These are phyloP conservation scores for Candida buenavistaensis DNA, from an alignment of 1,139 yeast species.

Conservation along the genomic window DNA sequence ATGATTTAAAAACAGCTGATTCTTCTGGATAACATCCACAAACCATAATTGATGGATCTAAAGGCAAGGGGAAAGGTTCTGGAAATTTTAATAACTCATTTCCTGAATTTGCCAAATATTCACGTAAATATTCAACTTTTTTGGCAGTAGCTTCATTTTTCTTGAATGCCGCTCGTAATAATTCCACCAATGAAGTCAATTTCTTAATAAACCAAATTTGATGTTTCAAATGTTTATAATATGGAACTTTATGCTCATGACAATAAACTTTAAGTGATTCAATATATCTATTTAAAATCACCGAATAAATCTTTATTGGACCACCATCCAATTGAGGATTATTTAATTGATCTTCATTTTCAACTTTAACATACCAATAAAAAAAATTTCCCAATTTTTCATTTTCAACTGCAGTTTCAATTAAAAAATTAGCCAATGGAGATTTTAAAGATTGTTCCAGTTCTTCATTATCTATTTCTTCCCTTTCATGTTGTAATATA, in stretches of 20 bases:
- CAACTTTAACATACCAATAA: slow-evolving; percentile 91
- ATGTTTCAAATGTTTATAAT: slow-evolving; percentile 40
- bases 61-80: slow-evolving; percentile 65
- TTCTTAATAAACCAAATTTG: slow-evolving; percentile 50
- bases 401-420: slow-evolving; percentile 68
- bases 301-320: slow-evolving; percentile 29
- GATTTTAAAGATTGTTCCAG: slow-evolving; percentile 31
- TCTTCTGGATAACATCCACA: slow-evolving; percentile 80
- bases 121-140: slow-evolving; percentile 42
- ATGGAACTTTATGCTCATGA: slow-evolving; percentile 28
- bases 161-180: slow-evolving; percentile 39
- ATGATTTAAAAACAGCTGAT: slow-evolving; percentile 85
- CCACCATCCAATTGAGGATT: slow-evolving; percentile 11
- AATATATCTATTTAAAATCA: slow-evolving; percentile 40
- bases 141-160: slow-evolving; percentile 47
- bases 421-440: slow-evolving; percentile 77
- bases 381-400: slow-evolving; percentile 74
- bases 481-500: slow-evolving; percentile 5
- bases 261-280: slow-evolving; percentile 36
- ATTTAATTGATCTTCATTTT: slow-evolving; percentile 66
- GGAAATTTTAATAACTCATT: slow-evolving; percentile 41
- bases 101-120: slow-evolving; percentile 39
- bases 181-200: slow-evolving; percentile 40
- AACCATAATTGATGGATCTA: slow-evolving; percentile 66
- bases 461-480: slow-evolving; percentile 12